These are phyloP conservation scores for Euphorbia schlechtendalii DNA, from an alignment of 441 rosid species.

Conservation along the genomic window DNA sequence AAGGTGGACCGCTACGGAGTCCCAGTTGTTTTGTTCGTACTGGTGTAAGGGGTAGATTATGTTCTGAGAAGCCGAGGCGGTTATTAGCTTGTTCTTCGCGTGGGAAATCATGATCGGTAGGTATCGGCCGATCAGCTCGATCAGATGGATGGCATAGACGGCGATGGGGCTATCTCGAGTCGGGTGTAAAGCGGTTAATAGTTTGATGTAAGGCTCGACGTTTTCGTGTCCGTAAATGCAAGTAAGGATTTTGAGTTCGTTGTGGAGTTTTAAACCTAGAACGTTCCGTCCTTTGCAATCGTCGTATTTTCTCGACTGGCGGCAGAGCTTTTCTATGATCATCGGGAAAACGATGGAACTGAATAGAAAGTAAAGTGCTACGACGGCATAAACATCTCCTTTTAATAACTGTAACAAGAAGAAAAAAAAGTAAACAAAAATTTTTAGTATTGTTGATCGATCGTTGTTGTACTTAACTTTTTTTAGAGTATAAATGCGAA, in stretches of 20 bases:
- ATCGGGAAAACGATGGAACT: slow-evolving; percentile 31
- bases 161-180: slow-evolving; percentile 25
- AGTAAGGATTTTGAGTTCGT: slow-evolving; percentile 34
- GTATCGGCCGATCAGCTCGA: slow-evolving; percentile 42
- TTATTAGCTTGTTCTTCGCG: slow-evolving; percentile 6
- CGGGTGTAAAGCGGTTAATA: slow-evolving; percentile 28
- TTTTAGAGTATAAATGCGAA: too few relatives aligned
- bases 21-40: slow-evolving; percentile 20
- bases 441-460: too few relatives aligned
- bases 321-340: slow-evolving; percentile 33
- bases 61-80: slow-evolving; percentile 19
- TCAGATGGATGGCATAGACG: slow-evolving; percentile 38
- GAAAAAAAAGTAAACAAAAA: background rate
- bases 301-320: slow-evolving; percentile 41
- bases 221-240: slow-evolving; percentile 52
- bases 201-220: slow-evolving; percentile 26
- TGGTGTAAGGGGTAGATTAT: slow-evolving; percentile 26
- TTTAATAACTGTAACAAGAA: slow-evolving; percentile 14
- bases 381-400: background rate
- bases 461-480: too few relatives aligned
- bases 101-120: slow-evolving; percentile 36
- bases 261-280: slow-evolving; percentile 5
- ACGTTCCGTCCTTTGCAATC: slow-evolving; percentile 40
- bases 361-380: slow-evolving; percentile 10
- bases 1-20: slow-evolving; percentile 10